Evolutionary conservation across 352 stramenopile genomes (phyloP).

Genomic region (Globisporangium orthogonon): DNA sequence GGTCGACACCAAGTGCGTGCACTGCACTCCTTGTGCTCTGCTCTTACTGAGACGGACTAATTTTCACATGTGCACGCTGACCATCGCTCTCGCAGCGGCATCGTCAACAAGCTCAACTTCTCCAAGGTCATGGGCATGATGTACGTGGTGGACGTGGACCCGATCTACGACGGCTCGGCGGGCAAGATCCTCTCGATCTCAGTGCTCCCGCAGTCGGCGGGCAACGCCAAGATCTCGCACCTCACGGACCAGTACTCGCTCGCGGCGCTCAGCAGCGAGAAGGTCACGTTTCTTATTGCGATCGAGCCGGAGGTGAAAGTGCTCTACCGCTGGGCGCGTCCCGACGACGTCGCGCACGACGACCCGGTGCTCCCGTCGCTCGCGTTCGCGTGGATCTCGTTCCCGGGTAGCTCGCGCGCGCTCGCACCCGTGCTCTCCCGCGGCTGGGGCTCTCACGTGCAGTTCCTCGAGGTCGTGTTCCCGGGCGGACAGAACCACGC

Average conservation of each 20-base stretch:
- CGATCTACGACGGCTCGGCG: conserved; percentile 92
- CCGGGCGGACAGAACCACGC: conserved; percentile 61
- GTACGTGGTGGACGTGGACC: conserved; percentile 92
- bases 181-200: conserved; percentile 84
- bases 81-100: conserved; percentile 30
- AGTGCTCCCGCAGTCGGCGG: conserved; percentile 66
- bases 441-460: conserved; percentile 91
- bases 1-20: conserved; percentile 75
- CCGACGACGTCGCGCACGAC: conserved; percentile 56
- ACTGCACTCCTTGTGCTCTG: conserved; percentile 4
- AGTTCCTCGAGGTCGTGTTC: conserved; percentile 90
- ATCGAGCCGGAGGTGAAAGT: conserved; percentile 94
- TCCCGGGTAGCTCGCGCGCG: conserved; percentile 72
- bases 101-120: conserved; percentile 94
- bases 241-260: conserved; percentile 83
- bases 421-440: conserved; percentile 89
- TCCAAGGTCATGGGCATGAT: conserved; percentile 93
- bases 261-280: conserved; percentile 81
- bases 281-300: conserved; percentile 94
- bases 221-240: conserved; percentile 83
- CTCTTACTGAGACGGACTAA: background rate
- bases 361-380: conserved; percentile 89
- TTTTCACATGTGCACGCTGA: background rate
- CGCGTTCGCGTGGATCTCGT: conserved; percentile 92
- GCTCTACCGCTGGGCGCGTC: conserved; percentile 90